Evolutionary conservation across 129 eudicot species (phyloP).

Genomic region (Lonicera japonica): DNA sequence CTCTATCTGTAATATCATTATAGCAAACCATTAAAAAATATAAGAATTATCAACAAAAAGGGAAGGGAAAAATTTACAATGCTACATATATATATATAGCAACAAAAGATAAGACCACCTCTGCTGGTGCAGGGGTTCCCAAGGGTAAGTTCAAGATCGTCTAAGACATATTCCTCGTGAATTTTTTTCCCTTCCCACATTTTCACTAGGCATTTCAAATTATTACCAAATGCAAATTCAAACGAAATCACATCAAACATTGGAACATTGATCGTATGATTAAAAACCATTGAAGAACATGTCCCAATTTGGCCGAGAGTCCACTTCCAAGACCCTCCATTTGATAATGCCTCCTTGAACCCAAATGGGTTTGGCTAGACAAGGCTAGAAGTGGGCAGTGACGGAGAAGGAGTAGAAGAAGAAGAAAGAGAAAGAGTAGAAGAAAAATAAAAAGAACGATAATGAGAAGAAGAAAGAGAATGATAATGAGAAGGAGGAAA

Average conservation of each 20-base stretch:
- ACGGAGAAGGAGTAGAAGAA: too few species aligned
- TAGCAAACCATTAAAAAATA: background rate
- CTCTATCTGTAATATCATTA: conserved; percentile 11
- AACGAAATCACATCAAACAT: conserved; percentile 72
- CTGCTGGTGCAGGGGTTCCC: conserved; percentile 80
- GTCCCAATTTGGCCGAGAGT: conserved; percentile 93
- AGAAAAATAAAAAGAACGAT: too few species aligned
- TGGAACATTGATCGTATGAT: conserved; percentile 71
- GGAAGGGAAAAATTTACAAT: background rate
- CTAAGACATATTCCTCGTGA: conserved; percentile 83
- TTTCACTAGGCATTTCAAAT: conserved; percentile 50
- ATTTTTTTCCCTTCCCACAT: conserved; percentile 96
- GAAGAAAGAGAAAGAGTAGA: too few species aligned
- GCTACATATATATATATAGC: background rate
- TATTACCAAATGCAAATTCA: conserved; percentile 90
- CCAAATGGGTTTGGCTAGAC: conserved; percentile 67
- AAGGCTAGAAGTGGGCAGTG: conserved; percentile 89
- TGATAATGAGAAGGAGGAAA: too few species aligned
- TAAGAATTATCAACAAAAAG: background rate
- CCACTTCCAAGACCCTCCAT: conserved; percentile 80
- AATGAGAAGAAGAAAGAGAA: too few species aligned
- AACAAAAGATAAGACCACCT: background rate
- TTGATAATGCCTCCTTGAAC: conserved; percentile 42
- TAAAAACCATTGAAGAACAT: conserved; percentile 74
- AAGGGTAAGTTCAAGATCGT: conserved; percentile 91